Evolutionary conservation across 2,329 filamentous ascomycete genomes (phyloP).

Genomic region (Cytospora chrysosperma): DNA sequence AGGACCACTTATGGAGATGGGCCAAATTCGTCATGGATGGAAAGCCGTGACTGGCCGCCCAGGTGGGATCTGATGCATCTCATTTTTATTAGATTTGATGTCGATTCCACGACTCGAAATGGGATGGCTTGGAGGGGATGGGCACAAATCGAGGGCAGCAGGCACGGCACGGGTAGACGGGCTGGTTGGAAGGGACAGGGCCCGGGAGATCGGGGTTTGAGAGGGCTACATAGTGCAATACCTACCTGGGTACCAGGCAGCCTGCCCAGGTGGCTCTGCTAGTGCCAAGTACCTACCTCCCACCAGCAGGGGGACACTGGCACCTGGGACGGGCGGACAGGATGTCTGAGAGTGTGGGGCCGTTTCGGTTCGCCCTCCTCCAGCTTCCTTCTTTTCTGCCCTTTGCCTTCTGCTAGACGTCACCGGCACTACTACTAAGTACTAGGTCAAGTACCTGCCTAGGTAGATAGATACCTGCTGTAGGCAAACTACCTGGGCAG

Average conservation of each 20-base stretch:
- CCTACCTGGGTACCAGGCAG: no score
- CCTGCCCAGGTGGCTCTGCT: no score
- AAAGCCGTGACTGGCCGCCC: neutral
- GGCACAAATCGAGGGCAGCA: slow-evolving; percentile 22
- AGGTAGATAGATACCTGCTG: no score
- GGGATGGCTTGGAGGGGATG: slow-evolving; percentile 1
- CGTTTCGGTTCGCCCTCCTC: neutral
- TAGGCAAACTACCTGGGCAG: neutral
- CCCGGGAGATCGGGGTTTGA: slow-evolving; percentile 18
- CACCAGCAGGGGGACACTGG: no score
- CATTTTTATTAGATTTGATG: neutral
- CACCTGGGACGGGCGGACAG: neutral
- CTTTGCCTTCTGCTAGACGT: neutral
- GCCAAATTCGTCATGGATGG: neutral
- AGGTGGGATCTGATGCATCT: neutral
- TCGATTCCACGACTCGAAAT: neutral
- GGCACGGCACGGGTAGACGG: slow-evolving; percentile 20
- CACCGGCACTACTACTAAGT: neutral
- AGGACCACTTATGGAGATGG: neutral
- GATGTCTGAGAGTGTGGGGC: neutral
- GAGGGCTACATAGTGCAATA: no score
- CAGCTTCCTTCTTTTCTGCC: neutral
- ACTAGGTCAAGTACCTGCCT: no score
- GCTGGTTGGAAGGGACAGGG: slow-evolving; percentile 8
- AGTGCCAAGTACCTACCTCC: no score